Evolutionary conservation across 2,329 filamentous ascomycete genomes (phyloP).

Genomic region (Xylariomycetidae sp.): DNA sequence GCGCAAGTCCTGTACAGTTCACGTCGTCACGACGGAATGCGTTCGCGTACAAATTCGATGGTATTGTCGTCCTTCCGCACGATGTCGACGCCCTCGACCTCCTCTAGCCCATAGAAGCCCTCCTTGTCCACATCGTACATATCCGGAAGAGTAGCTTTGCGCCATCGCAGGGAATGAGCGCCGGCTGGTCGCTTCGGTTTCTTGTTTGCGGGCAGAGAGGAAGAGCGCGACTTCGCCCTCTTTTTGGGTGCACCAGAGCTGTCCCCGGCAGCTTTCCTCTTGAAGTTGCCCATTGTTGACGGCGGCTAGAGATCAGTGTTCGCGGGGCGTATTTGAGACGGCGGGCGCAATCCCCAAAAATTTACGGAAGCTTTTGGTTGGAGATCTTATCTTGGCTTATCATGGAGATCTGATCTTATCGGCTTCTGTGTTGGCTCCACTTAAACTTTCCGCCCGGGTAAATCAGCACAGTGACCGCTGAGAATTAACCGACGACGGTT

Average conservation of each 20-base stretch:
- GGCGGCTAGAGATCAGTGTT: too few species aligned
- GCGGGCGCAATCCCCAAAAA: too few species aligned
- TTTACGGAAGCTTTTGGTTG: too few species aligned
- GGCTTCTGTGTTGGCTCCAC: too few species aligned
- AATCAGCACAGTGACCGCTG: too few species aligned
- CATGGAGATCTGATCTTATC: too few species aligned
- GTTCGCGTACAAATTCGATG: constrained; percentile 47
- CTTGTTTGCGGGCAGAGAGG: constrained; percentile 14
- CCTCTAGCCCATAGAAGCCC: constrained; percentile 86
- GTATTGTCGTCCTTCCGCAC: constrained; percentile 54
- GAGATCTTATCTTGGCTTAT: too few species aligned
- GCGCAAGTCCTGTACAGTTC: background rate
- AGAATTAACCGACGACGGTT: too few species aligned
- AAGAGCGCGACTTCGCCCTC: constrained; percentile 12
- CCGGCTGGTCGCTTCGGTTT: constrained; percentile 37
- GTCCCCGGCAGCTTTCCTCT: constrained; percentile 17
- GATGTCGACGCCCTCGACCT: constrained; percentile 88
- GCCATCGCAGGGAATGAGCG: constrained; percentile 49
- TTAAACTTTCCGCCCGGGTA: too few species aligned
- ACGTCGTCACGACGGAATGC: background rate
- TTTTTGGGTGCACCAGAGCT: constrained; percentile 16
- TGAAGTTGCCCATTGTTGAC: too few species aligned
- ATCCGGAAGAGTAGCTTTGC: constrained; percentile 61
- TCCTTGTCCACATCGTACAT: constrained; percentile 84
- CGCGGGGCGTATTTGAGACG: too few species aligned